Conservation (phyloP, 225 moss, liverwort and hornwort genomes). For the Climacium dendroides region DNA sequence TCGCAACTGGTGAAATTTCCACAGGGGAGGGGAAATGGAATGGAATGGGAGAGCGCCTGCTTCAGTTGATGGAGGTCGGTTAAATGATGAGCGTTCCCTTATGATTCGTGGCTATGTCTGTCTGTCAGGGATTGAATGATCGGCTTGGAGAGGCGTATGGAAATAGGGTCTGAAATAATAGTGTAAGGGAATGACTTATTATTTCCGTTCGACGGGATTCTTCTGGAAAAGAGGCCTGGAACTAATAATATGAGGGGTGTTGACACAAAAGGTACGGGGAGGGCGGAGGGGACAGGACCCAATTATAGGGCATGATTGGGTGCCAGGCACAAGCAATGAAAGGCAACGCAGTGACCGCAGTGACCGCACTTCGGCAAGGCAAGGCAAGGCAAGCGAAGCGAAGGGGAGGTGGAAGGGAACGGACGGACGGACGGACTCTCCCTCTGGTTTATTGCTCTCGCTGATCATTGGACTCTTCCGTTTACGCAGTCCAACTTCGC, state of each 20-base stretch:
- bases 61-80: no score
- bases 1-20: no score
- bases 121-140: neutral
- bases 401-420: no score
- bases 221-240: neutral
- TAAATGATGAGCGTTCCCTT: neutral
- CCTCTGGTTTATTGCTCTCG: no score
- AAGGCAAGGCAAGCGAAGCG: no score
- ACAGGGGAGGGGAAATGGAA: no score
- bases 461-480: no score
- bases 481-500: no score
- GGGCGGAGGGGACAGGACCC: neutral
- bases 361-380: no score
- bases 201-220: neutral
- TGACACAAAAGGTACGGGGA: neutral
- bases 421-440: no score
- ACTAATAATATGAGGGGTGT: neutral
- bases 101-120: neutral
- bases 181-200: neutral
- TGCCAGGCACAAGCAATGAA: neutral
- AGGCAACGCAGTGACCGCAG: no score
- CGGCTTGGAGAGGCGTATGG: neutral
- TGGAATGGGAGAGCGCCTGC: no score
- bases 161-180: neutral
- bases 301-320: conserved; percentile 15